Evolutionary conservation across 2,329 filamentous ascomycete genomes (phyloP), one percentile per base, ranked within the genome.

Genomic region (Trichoderma koningiopsis): DNA sequence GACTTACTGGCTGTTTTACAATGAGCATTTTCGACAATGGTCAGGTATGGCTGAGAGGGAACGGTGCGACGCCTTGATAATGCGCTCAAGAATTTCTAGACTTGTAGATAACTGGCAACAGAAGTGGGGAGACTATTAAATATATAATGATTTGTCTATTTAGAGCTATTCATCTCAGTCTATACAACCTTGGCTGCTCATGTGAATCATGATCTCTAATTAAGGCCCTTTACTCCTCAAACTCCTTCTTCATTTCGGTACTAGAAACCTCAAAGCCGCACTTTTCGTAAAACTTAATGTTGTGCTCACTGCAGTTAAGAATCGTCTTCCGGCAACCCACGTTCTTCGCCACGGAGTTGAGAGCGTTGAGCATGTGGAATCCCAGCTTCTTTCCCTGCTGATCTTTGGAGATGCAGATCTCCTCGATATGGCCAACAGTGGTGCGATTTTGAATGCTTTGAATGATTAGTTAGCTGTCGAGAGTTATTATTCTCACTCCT

Each of bases 371-470:
- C 74, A 96, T 90, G 72, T 88, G 84, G 77, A 93, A 77, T 0
- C 92, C 92, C 22, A 96, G 81, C 75, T 92, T 93, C 83, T 93
- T 94, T 35, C 92, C 91, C 78, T 94, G 92, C 79, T 94, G 90
- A 69, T 92, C 89, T 79, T 91, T 90, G 62, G 89, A 86, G 35
- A 96, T 90, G 4, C 92, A 91, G 76, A 96, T 94, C 77, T 96
- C 92, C 80, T 96, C 92, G 76, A 96, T 91, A 76, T 96, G 92
- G 1, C 92, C 92, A 5, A 93, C 91, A 16, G 87, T 81, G 24
- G 89, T 88, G 29, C 90, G 85, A 70, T 88, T 84, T 75, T 91
- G 89, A 72, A 92, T 91, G 73, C 86, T 87, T 56, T 52, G 10
- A 4, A 4, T 58, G 14, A 4, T 57, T 35, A 40, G 16, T 49